These are phyloP conservation scores for Ceratocystis variospora DNA, from an alignment of 2,329 filamentous ascomycete genomes.

Conservation along the genomic window DNA sequence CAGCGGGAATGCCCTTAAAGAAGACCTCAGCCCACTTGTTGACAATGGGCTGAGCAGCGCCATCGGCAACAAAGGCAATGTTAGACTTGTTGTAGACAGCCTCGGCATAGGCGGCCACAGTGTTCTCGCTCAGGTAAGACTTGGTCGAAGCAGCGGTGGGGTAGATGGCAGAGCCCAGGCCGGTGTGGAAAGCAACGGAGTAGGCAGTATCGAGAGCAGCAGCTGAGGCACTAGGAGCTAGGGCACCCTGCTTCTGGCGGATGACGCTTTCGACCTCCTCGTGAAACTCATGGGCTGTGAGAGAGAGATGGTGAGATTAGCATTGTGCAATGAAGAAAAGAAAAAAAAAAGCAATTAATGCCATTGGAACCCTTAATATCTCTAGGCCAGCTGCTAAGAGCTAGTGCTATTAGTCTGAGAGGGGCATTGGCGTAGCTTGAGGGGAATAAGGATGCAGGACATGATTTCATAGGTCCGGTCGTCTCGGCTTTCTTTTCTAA, in stretches of 20 bases:
- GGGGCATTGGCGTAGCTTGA: background rate
- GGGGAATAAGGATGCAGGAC: background rate
- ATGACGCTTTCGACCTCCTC: slow-evolving; percentile 75
- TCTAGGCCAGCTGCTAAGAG: background rate
- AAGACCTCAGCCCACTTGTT: slow-evolving; percentile 87
- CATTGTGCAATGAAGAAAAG: slow-evolving; percentile 7
- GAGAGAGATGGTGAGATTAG: slow-evolving; percentile 19
- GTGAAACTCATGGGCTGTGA: slow-evolving; percentile 68
- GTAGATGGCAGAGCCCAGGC: slow-evolving; percentile 67
- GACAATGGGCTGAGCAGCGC: slow-evolving; percentile 60
- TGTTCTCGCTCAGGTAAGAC: slow-evolving; percentile 67
- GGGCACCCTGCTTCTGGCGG: slow-evolving; percentile 60
- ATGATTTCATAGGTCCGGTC: background rate
- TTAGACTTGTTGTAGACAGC: slow-evolving; percentile 79
- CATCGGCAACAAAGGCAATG: slow-evolving; percentile 82
- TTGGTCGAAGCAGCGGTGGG: slow-evolving; percentile 56
- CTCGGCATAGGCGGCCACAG: slow-evolving; percentile 61
- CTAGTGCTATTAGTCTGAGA: background rate
- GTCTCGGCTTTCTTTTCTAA: slow-evolving; percentile 11
- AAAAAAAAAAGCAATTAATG: background rate
- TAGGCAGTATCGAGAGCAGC: slow-evolving; percentile 80
- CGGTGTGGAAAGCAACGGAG: slow-evolving; percentile 78
- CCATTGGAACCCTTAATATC: background rate
- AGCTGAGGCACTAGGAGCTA: slow-evolving; percentile 46
- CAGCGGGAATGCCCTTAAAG: slow-evolving; percentile 58